Evolutionary conservation across 208 protist genomes (phyloP), one percentile per base, ranked within the genome.

Genomic region (Crithidia thermophila): DNA sequence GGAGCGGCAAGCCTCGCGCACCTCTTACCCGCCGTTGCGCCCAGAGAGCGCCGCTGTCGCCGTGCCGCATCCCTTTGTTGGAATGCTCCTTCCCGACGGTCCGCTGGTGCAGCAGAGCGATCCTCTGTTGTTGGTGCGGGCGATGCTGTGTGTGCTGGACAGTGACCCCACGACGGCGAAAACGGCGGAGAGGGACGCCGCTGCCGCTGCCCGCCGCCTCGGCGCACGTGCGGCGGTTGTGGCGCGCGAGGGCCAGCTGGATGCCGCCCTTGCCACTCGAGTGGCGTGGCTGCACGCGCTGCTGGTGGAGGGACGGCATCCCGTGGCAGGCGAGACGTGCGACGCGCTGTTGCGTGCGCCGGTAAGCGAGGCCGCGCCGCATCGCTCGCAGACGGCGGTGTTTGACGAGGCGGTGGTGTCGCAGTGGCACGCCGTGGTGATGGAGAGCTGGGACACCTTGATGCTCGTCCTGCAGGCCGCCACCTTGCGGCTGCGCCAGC

Each of bases 381-480:
- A 34, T 40, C 47, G n/a, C 21, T 23, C 39, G n/a, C 67, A 60
- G 10, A 0, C 25, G 10, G 31, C 10, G 10, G 5, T 25, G 3
- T 28, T 16, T 27, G 50, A 58, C 28, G 53, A 75, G 23, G 43
- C 43, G 14, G 45, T 20, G 14, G 36, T 45, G 28, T 23, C 30
- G 11, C 60, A 75, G 69, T 75, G 69, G 69, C 50, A 58, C 36
- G 14, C 18, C 21, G 21, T 75, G 20, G 34, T 68, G 6, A 10
- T 56, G 21, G 42, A 40, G 7, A 68, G 52, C 25, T 67, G 49
- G 52, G 69, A 75, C 8, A 27, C 64, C 14, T 33, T 75, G 18
- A 49, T 75, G 40, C 13, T 68, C 10, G 61, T 75, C 2, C 36
- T 67, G 21, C 69, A 75, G 34, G 69, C 69, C 13, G 69, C 69